Conservation (phyloP, 2,329 filamentous ascomycete genomes). For the Epichloe uncinata region DNA sequence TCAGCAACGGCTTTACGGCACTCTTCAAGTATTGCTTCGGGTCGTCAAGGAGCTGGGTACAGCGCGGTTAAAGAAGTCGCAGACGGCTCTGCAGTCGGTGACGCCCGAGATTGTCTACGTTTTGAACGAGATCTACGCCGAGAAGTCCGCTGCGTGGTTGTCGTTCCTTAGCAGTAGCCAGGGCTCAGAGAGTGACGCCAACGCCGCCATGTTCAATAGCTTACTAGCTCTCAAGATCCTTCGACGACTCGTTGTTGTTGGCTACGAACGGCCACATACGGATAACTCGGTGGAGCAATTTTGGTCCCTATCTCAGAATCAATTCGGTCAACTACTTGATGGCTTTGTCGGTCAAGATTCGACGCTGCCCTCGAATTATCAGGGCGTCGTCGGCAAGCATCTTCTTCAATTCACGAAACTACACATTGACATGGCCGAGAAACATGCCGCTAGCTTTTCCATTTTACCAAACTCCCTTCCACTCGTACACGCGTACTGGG, state of each 20-base stretch:
- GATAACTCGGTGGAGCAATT: conserved; percentile 63
- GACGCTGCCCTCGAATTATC: conserved; percentile 37
- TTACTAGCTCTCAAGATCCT: conserved; percentile 67
- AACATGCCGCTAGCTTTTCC: conserved; percentile 71
- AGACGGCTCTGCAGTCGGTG: conserved; percentile 62
- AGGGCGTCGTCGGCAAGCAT: conserved; percentile 65
- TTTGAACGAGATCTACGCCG: conserved; percentile 63
- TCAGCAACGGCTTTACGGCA: conserved; percentile 54
- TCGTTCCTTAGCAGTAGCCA: conserved; percentile 42
- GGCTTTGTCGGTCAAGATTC: conserved; percentile 44
- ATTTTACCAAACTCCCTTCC: conserved; percentile 66
- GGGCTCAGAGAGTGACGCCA: conserved; percentile 44
- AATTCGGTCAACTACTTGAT: conserved; percentile 63
- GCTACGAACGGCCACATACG: conserved; percentile 75
- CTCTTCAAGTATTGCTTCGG: conserved; percentile 65
- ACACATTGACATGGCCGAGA: conserved; percentile 71
- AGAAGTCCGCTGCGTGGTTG: conserved; percentile 59
- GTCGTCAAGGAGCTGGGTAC: conserved; percentile 85
- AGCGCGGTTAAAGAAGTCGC: conserved; percentile 59
- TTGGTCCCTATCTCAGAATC: conserved; percentile 65
- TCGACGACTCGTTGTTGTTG: conserved; percentile 63
- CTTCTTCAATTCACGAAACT: conserved; percentile 83
- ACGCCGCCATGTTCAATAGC: conserved; percentile 61
- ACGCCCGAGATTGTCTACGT: conserved; percentile 77
- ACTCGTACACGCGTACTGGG: conserved; percentile 76